Base-by-base conservation (phyloP, 2,329 filamentous ascomycete species). In the Samsoniella hepiali region DNA sequence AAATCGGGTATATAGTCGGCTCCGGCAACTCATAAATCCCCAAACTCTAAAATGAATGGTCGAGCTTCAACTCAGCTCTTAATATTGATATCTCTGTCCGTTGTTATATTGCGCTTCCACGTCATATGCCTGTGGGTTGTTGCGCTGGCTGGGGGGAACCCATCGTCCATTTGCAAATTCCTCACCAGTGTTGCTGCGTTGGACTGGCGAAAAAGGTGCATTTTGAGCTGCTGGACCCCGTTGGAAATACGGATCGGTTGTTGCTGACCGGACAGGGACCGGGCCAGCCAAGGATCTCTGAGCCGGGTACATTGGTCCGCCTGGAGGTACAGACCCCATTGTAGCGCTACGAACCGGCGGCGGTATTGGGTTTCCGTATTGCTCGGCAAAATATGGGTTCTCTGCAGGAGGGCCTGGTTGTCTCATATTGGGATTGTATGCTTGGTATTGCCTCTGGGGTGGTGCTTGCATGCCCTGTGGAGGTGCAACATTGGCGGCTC, bases 271-370 rank as follows among this genome's bases (percentile, higher is more conserved):
- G 15, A 17, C 34, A 10, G 75, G 73, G 61, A 76, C 68, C 4
- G 78, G 78, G 4, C 76, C 78, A 29, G 80, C 82, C 75, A 82
- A 76, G 62, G 78, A 81, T 58, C 81, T 75, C 66, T 76, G 76
- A 1, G 78, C 78, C 34, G 75, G 69, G 44, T 74, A 73, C 13
- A 72, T 74, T 45, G 72, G 73, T 42, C 71, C 74, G 32, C 74
- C 68, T 10, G 70, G 68, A 32, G 74, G 71, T 15, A 76, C 67
- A 4, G 76, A 75, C 1, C 75, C 74, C 15, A 79, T 81, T 29
- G 59, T 62, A 13, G 59, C 59, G 31, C 50, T 62, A 31, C 59
- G 59, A 40, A 62, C n/a, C 3, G 59, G 59, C 15, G 49, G 50
- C 4, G 10, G 50, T 13, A 45, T 54, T 8, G 40, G 7, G 11